Evolutionary conservation across 2,329 filamentous ascomycete genomes (phyloP), one percentile per base, ranked within the genome.

Genomic region (Sphaerostilbella broomeana): DNA sequence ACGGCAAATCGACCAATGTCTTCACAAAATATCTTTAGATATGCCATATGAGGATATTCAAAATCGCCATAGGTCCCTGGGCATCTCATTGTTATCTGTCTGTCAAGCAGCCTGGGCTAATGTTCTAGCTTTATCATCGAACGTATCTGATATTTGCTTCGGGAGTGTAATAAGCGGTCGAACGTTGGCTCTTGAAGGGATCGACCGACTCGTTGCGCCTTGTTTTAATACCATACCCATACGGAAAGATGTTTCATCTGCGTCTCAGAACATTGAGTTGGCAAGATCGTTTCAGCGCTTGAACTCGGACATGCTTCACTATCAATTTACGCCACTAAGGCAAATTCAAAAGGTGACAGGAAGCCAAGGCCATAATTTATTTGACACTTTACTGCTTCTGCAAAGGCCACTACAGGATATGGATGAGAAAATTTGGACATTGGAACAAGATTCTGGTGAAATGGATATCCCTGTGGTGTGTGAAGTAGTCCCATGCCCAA

Each of bases 141-240:
- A 68, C 1, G 64, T 66, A 5, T 56, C 64, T 0, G 88, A 95
- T 52, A 52, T 95, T 5, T 92, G 86, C 57, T 95, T 95, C 53
- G 89, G 90, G 1, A 92, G 86, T 51, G 81, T 95, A 3, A 73
- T 90, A 40, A 89, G 79, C 53, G 88, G 89, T 2, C 78, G 89
- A 6, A 81, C 79, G 1, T 56, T 86, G 8, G 63, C 76, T 0
- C 58, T 89, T 3, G 72, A 82, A 5, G 75, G 73, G 0, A 67
- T 90, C 9, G 79, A 89, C 25, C 67, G 71, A 4, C 72, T 95
- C 5, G 75, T 94, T n/a, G 87, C 86, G 0, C 89, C 89, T 0
- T 94, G 87, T 57, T 95, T 95, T 68, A 95, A 95, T 55, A 94
- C 89, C 0, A 62, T 95, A 10, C 87, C 89, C 0, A 55, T 88